A percentile compares a stretch with the other conserved stretches of the same genome.
Evolutionary conservation across 306 rosid species (phyloP).

Genomic region (Glycine soja): DNA sequence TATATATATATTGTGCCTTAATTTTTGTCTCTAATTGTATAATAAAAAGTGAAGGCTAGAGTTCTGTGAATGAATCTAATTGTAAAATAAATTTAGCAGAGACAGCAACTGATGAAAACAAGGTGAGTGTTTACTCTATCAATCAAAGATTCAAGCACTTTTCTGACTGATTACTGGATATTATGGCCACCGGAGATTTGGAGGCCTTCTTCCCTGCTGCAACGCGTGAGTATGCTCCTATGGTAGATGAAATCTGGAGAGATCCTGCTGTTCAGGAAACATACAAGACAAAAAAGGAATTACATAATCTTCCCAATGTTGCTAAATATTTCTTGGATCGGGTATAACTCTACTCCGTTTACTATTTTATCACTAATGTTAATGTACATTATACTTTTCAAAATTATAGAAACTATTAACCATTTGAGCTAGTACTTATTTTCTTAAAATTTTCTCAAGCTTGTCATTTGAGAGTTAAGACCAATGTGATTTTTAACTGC

Average conservation of each 20-base stretch:
- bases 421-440: background rate
- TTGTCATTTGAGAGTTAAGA: background rate
- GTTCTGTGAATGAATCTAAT: conserved; percentile 39
- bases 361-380: background rate
- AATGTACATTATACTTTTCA: background rate
- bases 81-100: conserved; percentile 53
- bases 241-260: conserved; percentile 86
- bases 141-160: conserved; percentile 82
- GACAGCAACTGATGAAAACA: conserved; percentile 63
- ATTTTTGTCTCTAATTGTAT: too few species aligned
- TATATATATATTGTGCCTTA: too few species aligned
- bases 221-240: conserved; percentile 95
- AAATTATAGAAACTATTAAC: background rate
- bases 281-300: conserved; percentile 82
- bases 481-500: background rate
- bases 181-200: conserved; percentile 89
- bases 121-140: conserved; percentile 69
- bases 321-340: conserved; percentile 83
- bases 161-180: conserved; percentile 92
- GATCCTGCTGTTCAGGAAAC: conserved; percentile 91
- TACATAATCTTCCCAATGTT: conserved; percentile 85
- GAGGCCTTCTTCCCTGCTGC: conserved; percentile 96
- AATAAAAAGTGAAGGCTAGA: too few species aligned
- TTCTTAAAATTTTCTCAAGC: background rate
- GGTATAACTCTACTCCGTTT: conserved; percentile 58